Conservation (phyloP, 1,139 yeast genomes). For the Suhomyces taliae region DNA sequence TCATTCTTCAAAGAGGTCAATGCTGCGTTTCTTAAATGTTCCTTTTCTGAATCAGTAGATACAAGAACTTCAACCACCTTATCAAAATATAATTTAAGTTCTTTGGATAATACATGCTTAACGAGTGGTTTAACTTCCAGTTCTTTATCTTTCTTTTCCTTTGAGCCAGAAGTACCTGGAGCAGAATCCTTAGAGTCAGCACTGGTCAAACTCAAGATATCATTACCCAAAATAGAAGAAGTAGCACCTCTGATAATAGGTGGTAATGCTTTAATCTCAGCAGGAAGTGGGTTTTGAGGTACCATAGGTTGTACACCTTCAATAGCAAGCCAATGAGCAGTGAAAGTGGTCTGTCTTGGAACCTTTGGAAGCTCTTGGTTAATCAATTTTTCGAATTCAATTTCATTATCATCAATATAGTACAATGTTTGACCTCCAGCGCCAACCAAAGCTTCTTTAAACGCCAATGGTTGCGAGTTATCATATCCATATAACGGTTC, state of each 20-base stretch:
- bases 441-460: slow-evolving; percentile 82
- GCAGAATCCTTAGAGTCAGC: slow-evolving; percentile 18
- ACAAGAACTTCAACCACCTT: slow-evolving; percentile 80
- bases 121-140: slow-evolving; percentile 89
- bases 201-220: slow-evolving; percentile 32
- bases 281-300: slow-evolving; percentile 90
- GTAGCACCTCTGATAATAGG: slow-evolving; percentile 75
- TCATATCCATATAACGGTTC: slow-evolving; percentile 85
- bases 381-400: slow-evolving; percentile 90
- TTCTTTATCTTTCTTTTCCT: slow-evolving; percentile 49
- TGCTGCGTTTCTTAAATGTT: slow-evolving; percentile 71
- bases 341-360: slow-evolving; percentile 86
- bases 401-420: slow-evolving; percentile 86
- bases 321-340: slow-evolving; percentile 98
- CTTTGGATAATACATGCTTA: slow-evolving; percentile 94
- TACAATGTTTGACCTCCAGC: slow-evolving; percentile 90
- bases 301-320: slow-evolving; percentile 99
- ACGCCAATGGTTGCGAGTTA: slow-evolving; percentile 58
- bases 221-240: slow-evolving; percentile 44
- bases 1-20: slow-evolving; percentile 81
- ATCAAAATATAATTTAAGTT: slow-evolving; percentile 89
- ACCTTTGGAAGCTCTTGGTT: slow-evolving; percentile 95
- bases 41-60: slow-evolving; percentile 58
- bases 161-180: slow-evolving; percentile 15
- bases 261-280: slow-evolving; percentile 66